A percentile compares a stretch with the other conserved stretches of the same genome.
These are phyloP conservation scores for Skeletonema tropicum DNA, from an alignment of 108 stramenopile species.

Conservation along the genomic window DNA sequence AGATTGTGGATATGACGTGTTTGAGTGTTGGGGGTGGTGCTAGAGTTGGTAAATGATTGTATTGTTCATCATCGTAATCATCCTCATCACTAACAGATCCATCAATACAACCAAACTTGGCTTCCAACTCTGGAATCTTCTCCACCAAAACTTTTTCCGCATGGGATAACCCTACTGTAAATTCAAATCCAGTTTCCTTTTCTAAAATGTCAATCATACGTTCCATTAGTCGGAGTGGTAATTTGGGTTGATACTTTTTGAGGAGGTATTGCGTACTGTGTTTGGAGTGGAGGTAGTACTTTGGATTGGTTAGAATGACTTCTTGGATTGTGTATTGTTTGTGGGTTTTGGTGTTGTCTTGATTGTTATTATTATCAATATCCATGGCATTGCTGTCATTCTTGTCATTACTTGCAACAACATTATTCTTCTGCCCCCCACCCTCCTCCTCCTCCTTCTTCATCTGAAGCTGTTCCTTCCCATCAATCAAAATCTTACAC, in stretches of 20 bases:
- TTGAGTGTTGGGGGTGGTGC: slow-evolving; percentile 54
- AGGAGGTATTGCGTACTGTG: slow-evolving; percentile 20
- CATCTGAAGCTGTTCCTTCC: slow-evolving; percentile 1
- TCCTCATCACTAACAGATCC: background rate
- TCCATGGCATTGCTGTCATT: slow-evolving; percentile 11
- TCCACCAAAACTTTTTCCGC: slow-evolving; percentile 66
- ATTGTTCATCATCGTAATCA: background rate
- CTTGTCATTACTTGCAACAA: slow-evolving; percentile 9
- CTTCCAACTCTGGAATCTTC: slow-evolving; percentile 61
- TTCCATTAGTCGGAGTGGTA: slow-evolving; percentile 67
- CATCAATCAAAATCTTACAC: slow-evolving; percentile 18
- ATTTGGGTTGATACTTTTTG: slow-evolving; percentile 36
- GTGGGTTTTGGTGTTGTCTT: background rate
- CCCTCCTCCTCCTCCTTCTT: background rate
- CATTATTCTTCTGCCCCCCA: slow-evolving; percentile 3
- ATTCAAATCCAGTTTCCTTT: slow-evolving; percentile 85
- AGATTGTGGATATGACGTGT: slow-evolving; percentile 66
- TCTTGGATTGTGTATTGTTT: slow-evolving; percentile 18
- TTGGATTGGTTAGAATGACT: slow-evolving; percentile 37
- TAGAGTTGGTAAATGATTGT: slow-evolving; percentile 24
- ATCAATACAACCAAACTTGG: slow-evolving; percentile 53
- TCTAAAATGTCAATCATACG: slow-evolving; percentile 81
- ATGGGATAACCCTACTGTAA: slow-evolving; percentile 64
- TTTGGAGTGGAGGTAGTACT: slow-evolving; percentile 21
- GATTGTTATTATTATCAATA: slow-evolving; percentile 3